These are phyloP conservation scores for Syzygium malaccense DNA, from an alignment of 441 rosid genomes.

Conservation along the genomic window DNA sequence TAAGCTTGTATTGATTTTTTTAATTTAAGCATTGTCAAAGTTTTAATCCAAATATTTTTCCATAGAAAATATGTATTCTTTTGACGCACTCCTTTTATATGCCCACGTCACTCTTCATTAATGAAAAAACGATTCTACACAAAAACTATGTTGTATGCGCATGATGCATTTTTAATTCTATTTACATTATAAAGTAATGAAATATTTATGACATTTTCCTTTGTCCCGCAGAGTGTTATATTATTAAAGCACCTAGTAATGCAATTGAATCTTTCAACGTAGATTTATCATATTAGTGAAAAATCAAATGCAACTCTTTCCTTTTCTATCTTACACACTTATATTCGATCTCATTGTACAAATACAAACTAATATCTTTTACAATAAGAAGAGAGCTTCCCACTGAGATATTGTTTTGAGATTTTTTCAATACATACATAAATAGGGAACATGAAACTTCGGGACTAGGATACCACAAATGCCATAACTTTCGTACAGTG, in stretches of 20 bases:
- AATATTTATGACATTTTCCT: not conserved
- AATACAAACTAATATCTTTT: not conserved
- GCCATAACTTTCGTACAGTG: too few relatives aligned
- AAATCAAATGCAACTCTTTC: not conserved
- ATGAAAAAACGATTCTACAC: not conserved
- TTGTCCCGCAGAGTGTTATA: not conserved
- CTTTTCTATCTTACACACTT: not conserved
- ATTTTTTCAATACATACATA: not conserved
- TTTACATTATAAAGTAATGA: not conserved
- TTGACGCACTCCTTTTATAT: not conserved
- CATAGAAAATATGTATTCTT: not conserved
- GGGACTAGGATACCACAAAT: too few relatives aligned
- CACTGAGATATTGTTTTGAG: not conserved
- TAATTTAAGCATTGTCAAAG: not conserved
- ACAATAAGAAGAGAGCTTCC: not conserved
- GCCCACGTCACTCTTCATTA: not conserved
- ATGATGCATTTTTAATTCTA: not conserved
- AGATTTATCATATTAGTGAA: not conserved
- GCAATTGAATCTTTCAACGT: not conserved
- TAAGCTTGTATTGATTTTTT: not conserved
- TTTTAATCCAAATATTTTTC: not conserved
- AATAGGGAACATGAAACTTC: too few relatives aligned
- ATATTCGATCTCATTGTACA: not conserved
- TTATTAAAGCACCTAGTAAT: not conserved
- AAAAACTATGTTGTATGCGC: not conserved